These are phyloP conservation scores for Jaapia argillacea DNA, from an alignment of 768 basidiomycete species.

Conservation along the genomic window DNA sequence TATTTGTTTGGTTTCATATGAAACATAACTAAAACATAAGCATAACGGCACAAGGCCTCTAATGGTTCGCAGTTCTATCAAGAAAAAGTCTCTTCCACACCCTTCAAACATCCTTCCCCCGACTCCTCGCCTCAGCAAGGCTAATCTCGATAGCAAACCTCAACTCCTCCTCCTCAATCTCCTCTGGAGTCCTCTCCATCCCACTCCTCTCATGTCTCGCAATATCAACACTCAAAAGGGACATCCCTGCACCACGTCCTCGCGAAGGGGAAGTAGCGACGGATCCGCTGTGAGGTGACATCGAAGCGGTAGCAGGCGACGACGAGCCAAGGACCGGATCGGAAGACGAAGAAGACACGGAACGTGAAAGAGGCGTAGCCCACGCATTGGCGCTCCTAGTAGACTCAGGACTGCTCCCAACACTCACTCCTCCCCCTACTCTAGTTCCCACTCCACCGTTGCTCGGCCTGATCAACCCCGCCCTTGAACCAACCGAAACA, in stretches of 20 bases:
- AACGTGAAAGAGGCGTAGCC: conserved; percentile 25
- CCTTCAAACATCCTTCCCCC: conserved; percentile 15
- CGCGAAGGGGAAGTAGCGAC: conserved; percentile 9
- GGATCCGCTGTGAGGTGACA: no score
- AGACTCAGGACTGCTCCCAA: conserved; percentile 8
- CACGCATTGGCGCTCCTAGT: conserved; percentile 28
- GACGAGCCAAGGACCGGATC: conserved; percentile 4
- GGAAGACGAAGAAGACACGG: conserved; percentile 9
- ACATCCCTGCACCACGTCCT: conserved; percentile 5
- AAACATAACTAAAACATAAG: no score
- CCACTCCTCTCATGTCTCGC: neutral
- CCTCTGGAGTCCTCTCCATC: conserved; percentile 9
- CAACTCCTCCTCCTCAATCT: conserved; percentile 55
- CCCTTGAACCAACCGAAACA: no score
- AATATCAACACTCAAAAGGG: conserved; percentile 1
- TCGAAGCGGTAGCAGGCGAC: no score
- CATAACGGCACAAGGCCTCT: no score
- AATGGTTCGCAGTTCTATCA: no score
- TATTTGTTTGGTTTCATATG: no score
- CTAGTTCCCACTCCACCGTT: no score
- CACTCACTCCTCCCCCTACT: no score
- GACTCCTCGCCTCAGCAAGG: conserved; percentile 48
- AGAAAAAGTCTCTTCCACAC: neutral
- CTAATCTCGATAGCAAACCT: conserved; percentile 60
- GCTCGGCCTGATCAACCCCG: no score